A percentile compares a stretch with the other conserved stretches of the same genome.
Evolutionary conservation across 345 rosid genomes (phyloP).

Genomic region (Gossypium mustelinum): DNA sequence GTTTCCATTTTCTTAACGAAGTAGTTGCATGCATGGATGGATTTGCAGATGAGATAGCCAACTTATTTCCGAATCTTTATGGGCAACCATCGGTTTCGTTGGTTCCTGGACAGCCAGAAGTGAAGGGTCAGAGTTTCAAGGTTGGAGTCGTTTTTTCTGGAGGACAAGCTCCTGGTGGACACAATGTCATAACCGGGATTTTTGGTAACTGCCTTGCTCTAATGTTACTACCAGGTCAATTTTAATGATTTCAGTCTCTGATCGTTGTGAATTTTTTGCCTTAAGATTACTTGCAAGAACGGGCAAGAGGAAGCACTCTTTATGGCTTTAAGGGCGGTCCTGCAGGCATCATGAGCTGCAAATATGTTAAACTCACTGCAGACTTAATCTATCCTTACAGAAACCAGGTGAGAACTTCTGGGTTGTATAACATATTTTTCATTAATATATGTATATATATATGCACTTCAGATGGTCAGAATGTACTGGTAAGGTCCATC

Average conservation of each 20-base stretch:
- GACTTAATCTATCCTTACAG: constrained; percentile 75
- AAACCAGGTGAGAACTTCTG: constrained; percentile 54
- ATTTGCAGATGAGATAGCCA: constrained; percentile 70
- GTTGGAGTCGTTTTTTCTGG: constrained; percentile 94
- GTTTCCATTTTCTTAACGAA: too few species aligned
- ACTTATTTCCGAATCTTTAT: constrained; percentile 77
- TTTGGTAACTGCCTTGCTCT: constrained; percentile 45
- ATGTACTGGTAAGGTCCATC: not conserved
- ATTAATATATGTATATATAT: not conserved
- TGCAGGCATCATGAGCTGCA: constrained; percentile 94
- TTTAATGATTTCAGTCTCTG: not conserved
- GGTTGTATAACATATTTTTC: not conserved
- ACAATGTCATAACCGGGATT: constrained; percentile 90
- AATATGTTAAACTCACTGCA: constrained; percentile 60
- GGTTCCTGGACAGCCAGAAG: constrained; percentile 16
- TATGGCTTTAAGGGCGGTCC: constrained; percentile 97
- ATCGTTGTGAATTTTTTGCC: not conserved
- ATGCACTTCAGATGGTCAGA: not conserved
- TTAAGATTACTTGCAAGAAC: constrained; percentile 78
- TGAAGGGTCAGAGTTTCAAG: constrained; percentile 48
- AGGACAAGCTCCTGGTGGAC: constrained; percentile 99
- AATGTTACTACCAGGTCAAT: not conserved
- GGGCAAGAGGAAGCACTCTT: constrained; percentile 63
- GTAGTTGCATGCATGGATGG: not conserved
- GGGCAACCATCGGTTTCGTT: constrained; percentile 79